phyloP scores from a whole-genome alignment of 176 grass and related monocot species.

The Typha latifolia region DNA sequence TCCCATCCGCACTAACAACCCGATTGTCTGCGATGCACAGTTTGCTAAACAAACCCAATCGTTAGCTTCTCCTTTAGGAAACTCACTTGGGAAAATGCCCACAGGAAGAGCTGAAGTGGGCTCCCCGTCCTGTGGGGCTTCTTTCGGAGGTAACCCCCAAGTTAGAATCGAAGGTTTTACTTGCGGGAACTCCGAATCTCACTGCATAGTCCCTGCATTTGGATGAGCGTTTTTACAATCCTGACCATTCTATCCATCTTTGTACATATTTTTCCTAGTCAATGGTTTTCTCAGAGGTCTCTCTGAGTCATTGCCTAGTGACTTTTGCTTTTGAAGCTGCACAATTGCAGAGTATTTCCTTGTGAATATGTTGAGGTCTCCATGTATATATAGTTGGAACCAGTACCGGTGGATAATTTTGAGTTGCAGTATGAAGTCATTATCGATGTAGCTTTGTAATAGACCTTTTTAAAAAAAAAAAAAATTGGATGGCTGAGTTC shows the following conservation, averaged over 20 bases:
- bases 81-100: slow-evolving; percentile 40
- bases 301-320: slow-evolving; percentile 7
- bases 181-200: slow-evolving; percentile 50
- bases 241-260: slow-evolving; percentile 19
- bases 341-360: slow-evolving; percentile 31
- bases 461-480: too few species aligned
- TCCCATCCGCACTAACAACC: slow-evolving; percentile 80
- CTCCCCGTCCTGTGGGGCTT: slow-evolving; percentile 58
- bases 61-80: slow-evolving; percentile 43
- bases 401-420: too few species aligned
- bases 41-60: slow-evolving; percentile 49
- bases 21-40: slow-evolving; percentile 60
- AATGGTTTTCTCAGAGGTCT: slow-evolving; percentile 19
- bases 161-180: slow-evolving; percentile 87
- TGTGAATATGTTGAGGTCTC: slow-evolving; percentile 66
- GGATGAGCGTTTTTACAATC: slow-evolving; percentile 41
- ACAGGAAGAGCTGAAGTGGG: slow-evolving; percentile 43
- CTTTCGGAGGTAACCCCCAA: slow-evolving; percentile 48
- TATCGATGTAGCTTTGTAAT: too few species aligned
- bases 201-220: slow-evolving; percentile 44
- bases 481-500: too few species aligned
- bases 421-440: too few species aligned
- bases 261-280: slow-evolving; percentile 19
- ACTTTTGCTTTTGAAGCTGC: slow-evolving; percentile 51
- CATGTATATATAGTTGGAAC: slow-evolving; percentile 20